These are phyloP conservation scores for Penicillium flavigenum DNA, from an alignment of 495 filamentous ascomycete genomes.

Conservation along the genomic window DNA sequence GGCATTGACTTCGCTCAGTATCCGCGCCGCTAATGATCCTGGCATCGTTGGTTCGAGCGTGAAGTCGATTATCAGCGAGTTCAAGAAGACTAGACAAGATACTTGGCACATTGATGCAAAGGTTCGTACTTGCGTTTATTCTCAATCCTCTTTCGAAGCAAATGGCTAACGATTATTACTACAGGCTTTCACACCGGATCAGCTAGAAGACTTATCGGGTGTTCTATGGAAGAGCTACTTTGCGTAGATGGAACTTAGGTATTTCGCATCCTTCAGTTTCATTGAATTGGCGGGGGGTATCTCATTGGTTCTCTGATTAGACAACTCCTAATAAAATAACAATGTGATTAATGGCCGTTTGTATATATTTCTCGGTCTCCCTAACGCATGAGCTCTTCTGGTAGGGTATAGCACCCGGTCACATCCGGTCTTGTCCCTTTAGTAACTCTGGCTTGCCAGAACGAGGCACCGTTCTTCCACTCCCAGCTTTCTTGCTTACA, in stretches of 20 bases:
- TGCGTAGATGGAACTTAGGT: constrained; percentile 53
- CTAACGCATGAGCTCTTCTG: not conserved
- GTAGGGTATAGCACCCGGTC: no score
- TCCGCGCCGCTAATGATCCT: constrained; percentile 79
- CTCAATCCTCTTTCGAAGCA: not conserved
- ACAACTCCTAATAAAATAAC: not conserved
- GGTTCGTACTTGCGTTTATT: constrained; percentile 48
- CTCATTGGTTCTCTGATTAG: not conserved
- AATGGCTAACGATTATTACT: constrained; percentile 29
- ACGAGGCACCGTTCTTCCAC: no score
- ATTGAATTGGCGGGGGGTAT: not conserved
- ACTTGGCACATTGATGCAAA: constrained; percentile 98
- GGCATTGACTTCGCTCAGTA: constrained; percentile 81
- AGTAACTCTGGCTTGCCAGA: no score
- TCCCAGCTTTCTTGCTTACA: no score
- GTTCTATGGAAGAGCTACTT: constrained; percentile 99
- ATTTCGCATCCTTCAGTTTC: not conserved
- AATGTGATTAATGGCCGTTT: not conserved
- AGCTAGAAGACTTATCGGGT: constrained; percentile 92
- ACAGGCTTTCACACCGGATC: constrained; percentile 87
- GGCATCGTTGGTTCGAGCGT: constrained; percentile 96
- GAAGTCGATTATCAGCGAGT: constrained; percentile 93
- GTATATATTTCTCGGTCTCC: constrained; percentile 3
- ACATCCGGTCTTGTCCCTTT: no score
- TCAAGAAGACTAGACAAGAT: constrained; percentile 99